These are phyloP conservation scores for Taiozyma sp. DNA, from an alignment of 1,139 yeast species.

Conservation along the genomic window DNA sequence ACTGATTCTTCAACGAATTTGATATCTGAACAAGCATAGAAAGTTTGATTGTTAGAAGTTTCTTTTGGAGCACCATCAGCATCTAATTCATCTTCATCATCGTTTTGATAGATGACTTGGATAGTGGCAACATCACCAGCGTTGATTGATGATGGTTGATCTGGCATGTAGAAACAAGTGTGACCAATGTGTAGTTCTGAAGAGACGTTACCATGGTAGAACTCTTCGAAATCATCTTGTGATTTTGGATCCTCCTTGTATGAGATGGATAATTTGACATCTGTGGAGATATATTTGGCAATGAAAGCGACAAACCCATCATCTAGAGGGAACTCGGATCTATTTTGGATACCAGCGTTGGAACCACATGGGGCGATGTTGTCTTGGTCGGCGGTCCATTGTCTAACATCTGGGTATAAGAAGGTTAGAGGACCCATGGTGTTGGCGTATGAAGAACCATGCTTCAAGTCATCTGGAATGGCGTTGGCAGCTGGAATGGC, in stretches of 20 bases:
- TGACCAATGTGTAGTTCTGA: constrained; percentile 35
- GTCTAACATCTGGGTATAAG: constrained; percentile 35
- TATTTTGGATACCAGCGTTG: constrained; percentile 26
- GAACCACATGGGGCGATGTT: constrained; percentile 39
- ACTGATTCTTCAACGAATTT: constrained; percentile 32
- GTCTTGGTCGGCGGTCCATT: constrained; percentile 36
- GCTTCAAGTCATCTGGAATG: constrained; percentile 14
- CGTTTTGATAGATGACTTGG: constrained; percentile 32
- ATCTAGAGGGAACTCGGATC: constrained; percentile 36
- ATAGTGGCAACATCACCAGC: constrained; percentile 35
- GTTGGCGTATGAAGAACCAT: constrained; percentile 27
- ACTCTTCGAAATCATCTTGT: constrained; percentile 33
- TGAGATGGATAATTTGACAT: constrained; percentile 32
- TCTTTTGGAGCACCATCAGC: constrained; percentile 18
- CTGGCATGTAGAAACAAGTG: constrained; percentile 36
- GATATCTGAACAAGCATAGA: constrained; percentile 36
- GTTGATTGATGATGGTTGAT: constrained; percentile 29
- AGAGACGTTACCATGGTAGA: constrained; percentile 33
- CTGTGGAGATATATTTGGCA: constrained; percentile 33
- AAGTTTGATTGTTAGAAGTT: constrained; percentile 25
- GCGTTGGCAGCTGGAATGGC: constrained; percentile 17
- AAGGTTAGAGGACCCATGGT: constrained; percentile 39
- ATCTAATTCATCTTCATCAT: constrained; percentile 29
- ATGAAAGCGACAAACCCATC: constrained; percentile 38
- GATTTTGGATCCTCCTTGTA: constrained; percentile 31